These are phyloP conservation scores for Senna tora DNA, from an alignment of 306 rosid genomes.

Conservation along the genomic window DNA sequence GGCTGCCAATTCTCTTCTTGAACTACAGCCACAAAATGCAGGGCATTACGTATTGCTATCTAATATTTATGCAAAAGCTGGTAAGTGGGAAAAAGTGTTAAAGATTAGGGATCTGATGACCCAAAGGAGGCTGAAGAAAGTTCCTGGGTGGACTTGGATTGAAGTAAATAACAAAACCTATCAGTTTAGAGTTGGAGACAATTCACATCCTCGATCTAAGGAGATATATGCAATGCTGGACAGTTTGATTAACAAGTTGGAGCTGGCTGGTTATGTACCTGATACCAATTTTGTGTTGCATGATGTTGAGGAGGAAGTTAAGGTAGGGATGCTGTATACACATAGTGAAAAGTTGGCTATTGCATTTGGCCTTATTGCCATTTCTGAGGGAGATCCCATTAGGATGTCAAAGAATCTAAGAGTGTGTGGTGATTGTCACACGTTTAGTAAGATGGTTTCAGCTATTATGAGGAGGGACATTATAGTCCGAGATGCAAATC, in stretches of 20 bases:
- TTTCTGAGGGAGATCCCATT: conserved; percentile 51
- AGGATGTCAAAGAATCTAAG: conserved; percentile 80
- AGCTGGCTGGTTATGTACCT: conserved; percentile 68
- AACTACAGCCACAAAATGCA: conserved; percentile 65
- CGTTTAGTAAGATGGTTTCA: conserved; percentile 70
- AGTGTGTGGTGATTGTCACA: conserved; percentile 86
- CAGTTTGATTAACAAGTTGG: conserved; percentile 57
- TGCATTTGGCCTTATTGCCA: conserved; percentile 69
- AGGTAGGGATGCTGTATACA: conserved; percentile 60
- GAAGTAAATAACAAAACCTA: conserved; percentile 59
- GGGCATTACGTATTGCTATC: conserved; percentile 78
- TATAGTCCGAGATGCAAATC: conserved; percentile 67
- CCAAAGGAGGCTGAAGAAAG: conserved; percentile 62
- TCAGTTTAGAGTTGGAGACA: conserved; percentile 69
- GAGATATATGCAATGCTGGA: conserved; percentile 58
- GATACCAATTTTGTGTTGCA: conserved; percentile 69
- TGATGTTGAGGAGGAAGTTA: conserved; percentile 81
- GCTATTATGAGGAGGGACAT: conserved; percentile 55
- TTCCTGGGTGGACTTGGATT: conserved; percentile 80
- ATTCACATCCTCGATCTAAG: conserved; percentile 62
- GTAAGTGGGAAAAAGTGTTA: conserved; percentile 74
- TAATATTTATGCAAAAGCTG: conserved; percentile 77
- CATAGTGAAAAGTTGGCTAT: conserved; percentile 85
- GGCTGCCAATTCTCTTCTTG: conserved; percentile 65
- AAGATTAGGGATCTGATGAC: conserved; percentile 62